Conservation (phyloP, 345 rosid genomes). For the Arabis hirsuta region DNA sequence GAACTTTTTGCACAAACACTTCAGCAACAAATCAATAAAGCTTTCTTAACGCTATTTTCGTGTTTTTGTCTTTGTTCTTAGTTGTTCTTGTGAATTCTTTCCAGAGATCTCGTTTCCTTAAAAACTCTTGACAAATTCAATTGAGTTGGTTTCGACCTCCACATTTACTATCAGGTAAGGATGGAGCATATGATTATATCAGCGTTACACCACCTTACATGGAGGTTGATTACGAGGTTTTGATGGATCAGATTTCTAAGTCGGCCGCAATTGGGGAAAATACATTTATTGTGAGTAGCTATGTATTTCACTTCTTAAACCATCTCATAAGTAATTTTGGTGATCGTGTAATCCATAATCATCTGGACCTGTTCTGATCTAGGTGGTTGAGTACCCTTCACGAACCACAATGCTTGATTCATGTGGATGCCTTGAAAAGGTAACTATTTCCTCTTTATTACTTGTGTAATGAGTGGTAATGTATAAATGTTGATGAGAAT, state of each 20-base stretch:
- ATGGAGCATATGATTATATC: conserved; percentile 75
- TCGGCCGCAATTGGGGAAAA: conserved; percentile 74
- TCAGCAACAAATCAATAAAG: too few species aligned
- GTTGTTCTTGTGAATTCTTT: too few species aligned
- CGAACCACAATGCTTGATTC: conserved; percentile 79
- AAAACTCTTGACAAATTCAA: too few species aligned
- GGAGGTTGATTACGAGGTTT: conserved; percentile 67
- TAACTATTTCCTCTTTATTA: conserved; percentile 33
- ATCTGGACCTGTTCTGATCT: conserved; percentile 34
- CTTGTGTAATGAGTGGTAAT: conserved; percentile 3
- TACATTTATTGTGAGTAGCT: conserved; percentile 76
- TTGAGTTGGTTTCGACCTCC: too few species aligned
- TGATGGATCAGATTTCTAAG: conserved; percentile 82
- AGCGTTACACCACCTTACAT: conserved; percentile 90
- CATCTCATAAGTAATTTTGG: neutral
- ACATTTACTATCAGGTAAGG: conserved; percentile 53
- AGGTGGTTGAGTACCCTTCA: conserved; percentile 93
- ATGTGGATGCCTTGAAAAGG: conserved; percentile 91
- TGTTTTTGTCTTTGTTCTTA: too few species aligned
- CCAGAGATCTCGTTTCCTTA: too few species aligned
- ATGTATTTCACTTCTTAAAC: conserved; percentile 23
- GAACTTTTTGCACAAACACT: too few species aligned
- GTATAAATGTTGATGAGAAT: conserved; percentile 21
- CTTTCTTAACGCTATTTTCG: too few species aligned
- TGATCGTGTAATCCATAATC: neutral